A percentile compares a stretch with the other conserved stretches of the same genome.
Conservation (phyloP, 2,329 filamentous ascomycete species). For the Aspergillus tubingensis region DNA sequence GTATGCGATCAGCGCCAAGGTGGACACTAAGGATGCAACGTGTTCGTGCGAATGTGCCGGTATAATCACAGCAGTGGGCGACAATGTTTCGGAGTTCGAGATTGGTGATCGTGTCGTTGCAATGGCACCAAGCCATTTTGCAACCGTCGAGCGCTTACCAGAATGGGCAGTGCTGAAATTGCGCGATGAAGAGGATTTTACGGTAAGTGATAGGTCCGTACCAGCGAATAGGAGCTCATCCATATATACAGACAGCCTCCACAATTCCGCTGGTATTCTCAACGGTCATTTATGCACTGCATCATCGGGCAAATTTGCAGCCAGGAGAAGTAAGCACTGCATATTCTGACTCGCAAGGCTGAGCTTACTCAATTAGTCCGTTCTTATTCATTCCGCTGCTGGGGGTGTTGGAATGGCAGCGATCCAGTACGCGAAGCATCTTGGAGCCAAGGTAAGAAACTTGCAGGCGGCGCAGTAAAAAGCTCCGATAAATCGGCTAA, state of each 20-base stretch:
- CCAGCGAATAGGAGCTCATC: neutral
- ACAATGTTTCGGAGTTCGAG: neutral
- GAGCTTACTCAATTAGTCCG: neutral
- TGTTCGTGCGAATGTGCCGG: constrained; percentile 9
- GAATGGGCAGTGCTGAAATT: neutral
- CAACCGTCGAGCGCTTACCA: neutral
- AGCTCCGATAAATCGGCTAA: too few species aligned
- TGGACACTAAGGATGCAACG: neutral
- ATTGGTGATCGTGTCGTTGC: constrained; percentile 6
- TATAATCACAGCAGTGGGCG: neutral
- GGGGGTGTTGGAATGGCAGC: constrained; percentile 30
- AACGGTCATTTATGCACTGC: constrained; percentile 4
- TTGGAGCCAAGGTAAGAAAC: constrained; percentile 20
- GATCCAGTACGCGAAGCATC: constrained; percentile 25
- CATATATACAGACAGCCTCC: neutral
- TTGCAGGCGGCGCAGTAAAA: too few species aligned
- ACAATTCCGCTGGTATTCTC: neutral
- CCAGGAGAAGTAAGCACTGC: constrained; percentile 12
- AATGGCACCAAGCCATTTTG: constrained; percentile 7
- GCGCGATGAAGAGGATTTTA: neutral
- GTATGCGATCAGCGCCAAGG: neutral
- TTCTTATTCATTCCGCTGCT: constrained; percentile 30
- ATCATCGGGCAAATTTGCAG: neutral
- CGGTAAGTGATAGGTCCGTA: neutral
- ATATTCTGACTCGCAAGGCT: neutral